Evolutionary conservation across 768 basidiomycete species (phyloP).

Genomic region (Favolaschia claudopus): DNA sequence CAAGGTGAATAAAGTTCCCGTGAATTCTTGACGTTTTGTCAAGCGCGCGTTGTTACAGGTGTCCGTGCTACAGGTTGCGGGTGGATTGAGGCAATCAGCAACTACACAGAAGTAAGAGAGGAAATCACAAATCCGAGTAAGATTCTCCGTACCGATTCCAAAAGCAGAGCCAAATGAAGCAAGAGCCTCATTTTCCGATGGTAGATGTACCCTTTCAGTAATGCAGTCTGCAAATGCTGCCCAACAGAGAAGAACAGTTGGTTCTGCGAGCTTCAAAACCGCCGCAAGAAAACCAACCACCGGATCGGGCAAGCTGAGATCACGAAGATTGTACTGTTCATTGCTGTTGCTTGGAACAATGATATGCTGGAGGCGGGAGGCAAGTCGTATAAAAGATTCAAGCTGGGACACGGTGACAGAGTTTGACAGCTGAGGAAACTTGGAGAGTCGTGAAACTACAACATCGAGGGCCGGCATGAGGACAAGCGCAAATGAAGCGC

Average conservation of each 20-base stretch:
- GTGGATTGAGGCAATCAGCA: not conserved
- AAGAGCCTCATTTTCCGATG: not conserved
- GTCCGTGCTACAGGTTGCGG: not conserved
- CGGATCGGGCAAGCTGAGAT: not conserved
- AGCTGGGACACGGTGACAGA: no score
- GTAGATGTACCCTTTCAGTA: not conserved
- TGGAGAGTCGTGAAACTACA: no score
- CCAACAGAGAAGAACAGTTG: not conserved
- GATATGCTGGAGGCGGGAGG: not conserved
- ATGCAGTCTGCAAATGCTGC: not conserved
- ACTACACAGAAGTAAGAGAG: not conserved
- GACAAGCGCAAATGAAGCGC: no score
- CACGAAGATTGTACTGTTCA: not conserved
- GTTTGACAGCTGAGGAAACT: no score
- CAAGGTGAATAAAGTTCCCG: not conserved
- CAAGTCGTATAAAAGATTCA: not conserved
- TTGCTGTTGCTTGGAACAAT: not conserved
- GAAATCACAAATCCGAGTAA: not conserved
- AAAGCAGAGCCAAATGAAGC: not conserved
- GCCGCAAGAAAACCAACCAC: not conserved
- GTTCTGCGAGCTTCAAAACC: not conserved
- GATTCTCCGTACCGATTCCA: not conserved
- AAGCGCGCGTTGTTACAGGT: not conserved
- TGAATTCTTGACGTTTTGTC: not conserved
- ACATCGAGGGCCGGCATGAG: no score